phyloP scores from a whole-genome alignment of 2,329 filamentous ascomycete genomes.

The Aspergillus phoenicis region DNA sequence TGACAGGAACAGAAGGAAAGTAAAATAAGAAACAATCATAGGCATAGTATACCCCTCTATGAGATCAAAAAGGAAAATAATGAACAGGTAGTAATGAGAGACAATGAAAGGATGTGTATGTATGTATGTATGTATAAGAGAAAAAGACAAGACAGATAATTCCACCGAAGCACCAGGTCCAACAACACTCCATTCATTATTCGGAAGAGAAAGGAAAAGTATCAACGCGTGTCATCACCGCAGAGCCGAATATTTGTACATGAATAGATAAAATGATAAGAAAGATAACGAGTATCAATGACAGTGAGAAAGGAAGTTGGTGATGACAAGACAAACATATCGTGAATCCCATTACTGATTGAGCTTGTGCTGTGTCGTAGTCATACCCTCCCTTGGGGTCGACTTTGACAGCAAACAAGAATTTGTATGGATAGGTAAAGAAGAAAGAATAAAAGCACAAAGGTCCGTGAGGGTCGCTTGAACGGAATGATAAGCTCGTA shows the following conservation, averaged over 20 bases:
- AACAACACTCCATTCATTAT: not conserved
- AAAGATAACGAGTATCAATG: not conserved
- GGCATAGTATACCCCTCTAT: not conserved
- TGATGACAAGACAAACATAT: not conserved
- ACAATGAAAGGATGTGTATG: not conserved
- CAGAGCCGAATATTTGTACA: not conserved
- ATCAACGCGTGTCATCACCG: not conserved
- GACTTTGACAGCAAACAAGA: not conserved
- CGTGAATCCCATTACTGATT: not conserved
- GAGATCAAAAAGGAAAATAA: not conserved
- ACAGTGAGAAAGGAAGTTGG: not conserved
- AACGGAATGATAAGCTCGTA: conserved; percentile 2
- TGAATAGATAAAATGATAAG: not conserved
- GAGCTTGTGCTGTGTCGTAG: not conserved
- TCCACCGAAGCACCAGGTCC: not conserved
- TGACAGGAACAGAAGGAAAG: not conserved
- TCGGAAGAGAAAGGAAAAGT: not conserved
- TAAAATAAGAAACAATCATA: not conserved
- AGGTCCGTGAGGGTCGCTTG: conserved; percentile 4
- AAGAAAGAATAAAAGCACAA: not conserved
- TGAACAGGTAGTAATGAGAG: not conserved
- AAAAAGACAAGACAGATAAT: not conserved
- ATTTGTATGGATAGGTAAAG: not conserved
- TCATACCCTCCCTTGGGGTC: conserved; percentile 1
- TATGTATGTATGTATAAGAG: not conserved